Evolutionary conservation across 1,284 basidiomycete genomes (phyloP), one percentile per base, ranked within the genome.

Genomic region (Cutaneotrichosporon dermatis): DNA sequence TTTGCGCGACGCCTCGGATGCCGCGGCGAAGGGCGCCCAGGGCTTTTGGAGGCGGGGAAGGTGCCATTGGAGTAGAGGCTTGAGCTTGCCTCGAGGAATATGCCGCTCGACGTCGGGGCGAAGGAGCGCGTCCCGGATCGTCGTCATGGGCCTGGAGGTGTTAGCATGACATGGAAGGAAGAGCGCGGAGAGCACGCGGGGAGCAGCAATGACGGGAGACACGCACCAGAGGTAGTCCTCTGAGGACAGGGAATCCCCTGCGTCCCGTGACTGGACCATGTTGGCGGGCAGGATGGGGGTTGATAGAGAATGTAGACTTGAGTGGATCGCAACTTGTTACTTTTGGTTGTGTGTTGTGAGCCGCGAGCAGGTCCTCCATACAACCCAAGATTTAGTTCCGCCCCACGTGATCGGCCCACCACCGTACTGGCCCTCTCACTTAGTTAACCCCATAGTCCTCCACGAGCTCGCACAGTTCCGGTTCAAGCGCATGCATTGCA

Each of bases 61-160:
- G 52, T 75, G 70, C 54, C 61, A 67, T 36, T 58, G 43, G 12
- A 76, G 55, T 8, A 75, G 57, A 1, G 57, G 41, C 11, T 34
- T 50, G 42, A 76, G 67, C 52, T 69, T 72, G 16, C 65, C 44
- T 15, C 65, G 58, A 7, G 69, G 59, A 40, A 64, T 64, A 25
- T 41, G 44, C 46, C 56, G 36, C 48, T 63, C 59, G 13, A 58
- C 46, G 36, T 66, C 59, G 11, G 74, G 67, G 10, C 66, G 62
- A 11, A 67, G 66, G 9, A 76, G 65, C 6, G 69, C 66, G 61
- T 76, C 69, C 40, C 73, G 66, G 16, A 76, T 63, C 7, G 66
- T 69, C 2, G 69, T 69, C 33, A 76, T 58, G 3, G 74, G 74
- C 54, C 74, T 76, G 52, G 1, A 39, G 25, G 25, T 25, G 54